These are phyloP conservation scores for Cyclotella baltica DNA, from an alignment of 108 stramenopile genomes.

Conservation along the genomic window DNA sequence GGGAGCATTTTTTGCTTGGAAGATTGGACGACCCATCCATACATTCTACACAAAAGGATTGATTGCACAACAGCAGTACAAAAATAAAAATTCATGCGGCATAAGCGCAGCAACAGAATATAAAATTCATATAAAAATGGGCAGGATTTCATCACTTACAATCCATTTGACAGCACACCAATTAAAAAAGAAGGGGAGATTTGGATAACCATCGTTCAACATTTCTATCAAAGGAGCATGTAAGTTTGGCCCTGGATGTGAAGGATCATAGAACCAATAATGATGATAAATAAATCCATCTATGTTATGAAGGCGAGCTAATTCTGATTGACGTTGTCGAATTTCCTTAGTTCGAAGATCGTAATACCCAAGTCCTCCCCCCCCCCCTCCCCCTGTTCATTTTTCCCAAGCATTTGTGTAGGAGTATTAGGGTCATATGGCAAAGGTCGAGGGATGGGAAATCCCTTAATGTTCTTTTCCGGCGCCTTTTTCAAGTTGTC, in stretches of 20 bases:
- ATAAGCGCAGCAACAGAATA: too few species aligned
- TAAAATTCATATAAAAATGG: too few species aligned
- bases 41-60: too few species aligned
- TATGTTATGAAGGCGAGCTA: slow-evolving; percentile 63
- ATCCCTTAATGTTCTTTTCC: slow-evolving; percentile 46
- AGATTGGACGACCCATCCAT: slow-evolving; percentile 63
- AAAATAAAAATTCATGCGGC: too few species aligned
- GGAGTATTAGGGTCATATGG: background rate
- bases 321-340: slow-evolving; percentile 54
- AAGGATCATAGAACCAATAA: slow-evolving; percentile 70
- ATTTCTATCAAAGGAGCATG: slow-evolving; percentile 58
- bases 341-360: slow-evolving; percentile 48
- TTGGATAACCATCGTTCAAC: slow-evolving; percentile 69
- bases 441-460: slow-evolving; percentile 59
- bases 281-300: slow-evolving; percentile 77
- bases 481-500: slow-evolving; percentile 53
- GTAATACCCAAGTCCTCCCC: slow-evolving; percentile 60
- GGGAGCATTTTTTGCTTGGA: slow-evolving; percentile 19
- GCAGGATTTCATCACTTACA: too few species aligned
- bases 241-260: slow-evolving; percentile 58
- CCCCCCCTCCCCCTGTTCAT: too few species aligned
- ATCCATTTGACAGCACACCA: slow-evolving; percentile 68
- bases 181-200: slow-evolving; percentile 64
- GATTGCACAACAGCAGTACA: too few species aligned
- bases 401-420: background rate